Percentiles rank a stretch among this genome's conserved stretches.
phyloP scores from a whole-genome alignment of 2,329 filamentous ascomycete species.

The Scolecobasidium constrictum region DNA sequence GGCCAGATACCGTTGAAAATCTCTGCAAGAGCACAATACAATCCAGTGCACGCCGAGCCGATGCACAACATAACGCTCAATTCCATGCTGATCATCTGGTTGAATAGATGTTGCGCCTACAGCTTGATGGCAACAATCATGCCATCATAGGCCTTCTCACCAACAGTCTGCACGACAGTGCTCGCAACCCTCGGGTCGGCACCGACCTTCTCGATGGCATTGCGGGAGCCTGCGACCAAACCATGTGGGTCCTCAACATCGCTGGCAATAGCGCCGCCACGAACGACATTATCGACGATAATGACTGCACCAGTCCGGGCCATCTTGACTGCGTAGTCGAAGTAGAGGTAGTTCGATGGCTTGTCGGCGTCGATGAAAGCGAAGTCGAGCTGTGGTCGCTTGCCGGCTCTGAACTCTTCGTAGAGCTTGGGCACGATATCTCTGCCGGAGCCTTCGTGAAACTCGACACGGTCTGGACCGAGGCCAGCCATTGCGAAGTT shows the following conservation, averaged over 20 bases:
- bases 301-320: constrained; percentile 30
- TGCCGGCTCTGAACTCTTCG: constrained; percentile 28
- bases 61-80: too few relatives aligned
- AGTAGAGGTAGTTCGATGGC: constrained; percentile 38
- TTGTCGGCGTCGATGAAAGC: constrained; percentile 45
- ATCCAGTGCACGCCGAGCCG: too few relatives aligned
- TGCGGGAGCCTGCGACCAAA: constrained; percentile 22
- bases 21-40: too few relatives aligned
- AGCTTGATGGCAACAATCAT: constrained; percentile 25
- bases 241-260: constrained; percentile 15
- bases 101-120: too few relatives aligned
- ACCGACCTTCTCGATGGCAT: constrained; percentile 32
- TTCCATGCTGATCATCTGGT: too few relatives aligned
- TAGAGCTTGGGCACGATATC: constrained; percentile 31
- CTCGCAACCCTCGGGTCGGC: constrained; percentile 31
- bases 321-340: constrained; percentile 34
- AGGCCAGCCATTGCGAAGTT: constrained; percentile 33
- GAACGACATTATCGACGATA: constrained; percentile 42
- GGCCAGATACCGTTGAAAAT: too few relatives aligned
- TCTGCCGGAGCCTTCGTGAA: constrained; percentile 34
- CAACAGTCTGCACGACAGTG: constrained; percentile 34
- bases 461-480: constrained; percentile 30
- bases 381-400: constrained; percentile 34
- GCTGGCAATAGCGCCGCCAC: constrained; percentile 26
- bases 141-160: constrained; percentile 38